Evolutionary conservation across 257 asterid genomes (phyloP), one percentile per base, ranked within the genome.

Genomic region (Nicotiana benthamiana): DNA sequence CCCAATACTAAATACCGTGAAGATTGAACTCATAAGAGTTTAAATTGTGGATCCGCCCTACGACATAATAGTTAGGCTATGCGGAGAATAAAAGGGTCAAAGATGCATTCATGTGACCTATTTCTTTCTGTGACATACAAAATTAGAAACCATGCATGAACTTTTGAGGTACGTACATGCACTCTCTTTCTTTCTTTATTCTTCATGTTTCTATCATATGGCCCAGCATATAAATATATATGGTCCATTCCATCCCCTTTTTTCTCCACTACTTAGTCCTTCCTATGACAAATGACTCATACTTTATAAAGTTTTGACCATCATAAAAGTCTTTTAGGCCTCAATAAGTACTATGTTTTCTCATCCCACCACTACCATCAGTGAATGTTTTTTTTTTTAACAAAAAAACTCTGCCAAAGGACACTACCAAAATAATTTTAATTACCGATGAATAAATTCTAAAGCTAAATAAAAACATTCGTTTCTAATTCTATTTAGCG

Each of bases 71-170:
- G 82, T 51, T 26, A 64, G 53, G 18, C n/a, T 80, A 36, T 72
- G 30, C 51, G 75, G 75, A 51, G 64, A 75, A 32, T 40, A 51
- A 28, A 75, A 52, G 72, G 82, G 72, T 81, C 56, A 72, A 80
- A 85, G 28, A 51, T 82, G 28, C 83, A 36, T 48, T 56, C 66
- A 26, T 62, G 16, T 59, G 32, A 17, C 75, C 57, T 40, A 40
- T 40, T 40, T 11, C 53, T 78, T 16, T 79, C 65, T 52, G 60
- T 28, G 18, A 4, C 79, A 83, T 68, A 67, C 81, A 75, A 60
- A 83, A 64, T 80, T 77, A 54, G 61, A 70, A 75, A 82, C 82
- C 90, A 80, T 90, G 91, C 89, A 90, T 85, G 88, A 85, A 88
- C 16, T 46, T 57, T 81, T 51, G 80, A 26, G 63, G 54, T 80